Conservation (phyloP, 2,329 filamentous ascomycete species). For the Fusarium verrucosum region DNA sequence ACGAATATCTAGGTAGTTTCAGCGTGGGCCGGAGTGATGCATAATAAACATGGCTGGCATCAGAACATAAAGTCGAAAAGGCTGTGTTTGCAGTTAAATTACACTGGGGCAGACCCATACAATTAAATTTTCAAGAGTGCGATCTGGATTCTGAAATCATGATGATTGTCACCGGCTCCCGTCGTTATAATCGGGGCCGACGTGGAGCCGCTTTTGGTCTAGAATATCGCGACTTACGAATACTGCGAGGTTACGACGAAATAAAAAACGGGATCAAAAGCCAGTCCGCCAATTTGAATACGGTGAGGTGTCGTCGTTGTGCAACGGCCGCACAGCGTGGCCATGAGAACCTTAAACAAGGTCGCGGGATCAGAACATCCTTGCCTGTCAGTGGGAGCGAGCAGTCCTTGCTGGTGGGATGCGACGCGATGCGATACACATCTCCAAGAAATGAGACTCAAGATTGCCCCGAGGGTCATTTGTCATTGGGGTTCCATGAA, state of each 20-base stretch:
- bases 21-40: not conserved
- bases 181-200: conserved; percentile 27
- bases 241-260: not conserved
- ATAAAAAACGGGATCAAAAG: not conserved
- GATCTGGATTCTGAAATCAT: conserved; percentile 20
- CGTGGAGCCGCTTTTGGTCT: no score
- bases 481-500: conserved; percentile 13
- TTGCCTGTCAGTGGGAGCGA: conserved; percentile 13
- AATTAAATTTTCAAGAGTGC: conserved; percentile 13
- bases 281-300: not conserved
- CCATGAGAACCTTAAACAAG: conserved; percentile 24
- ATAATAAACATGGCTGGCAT: not conserved
- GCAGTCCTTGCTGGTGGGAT: not conserved
- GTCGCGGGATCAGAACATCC: conserved; percentile 14
- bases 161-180: conserved; percentile 30
- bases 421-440: not conserved
- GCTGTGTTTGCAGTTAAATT: not conserved
- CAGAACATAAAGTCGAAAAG: not conserved
- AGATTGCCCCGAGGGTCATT: conserved; percentile 3
- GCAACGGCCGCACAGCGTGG: conserved; percentile 22
- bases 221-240: conserved; percentile 2
- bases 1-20: not conserved
- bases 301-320: not conserved
- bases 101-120: conserved; percentile 16
- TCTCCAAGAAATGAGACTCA: conserved; percentile 12